Conservation (phyloP, 208 protist genomes). For the Trypanosoma rangeli region DNA sequence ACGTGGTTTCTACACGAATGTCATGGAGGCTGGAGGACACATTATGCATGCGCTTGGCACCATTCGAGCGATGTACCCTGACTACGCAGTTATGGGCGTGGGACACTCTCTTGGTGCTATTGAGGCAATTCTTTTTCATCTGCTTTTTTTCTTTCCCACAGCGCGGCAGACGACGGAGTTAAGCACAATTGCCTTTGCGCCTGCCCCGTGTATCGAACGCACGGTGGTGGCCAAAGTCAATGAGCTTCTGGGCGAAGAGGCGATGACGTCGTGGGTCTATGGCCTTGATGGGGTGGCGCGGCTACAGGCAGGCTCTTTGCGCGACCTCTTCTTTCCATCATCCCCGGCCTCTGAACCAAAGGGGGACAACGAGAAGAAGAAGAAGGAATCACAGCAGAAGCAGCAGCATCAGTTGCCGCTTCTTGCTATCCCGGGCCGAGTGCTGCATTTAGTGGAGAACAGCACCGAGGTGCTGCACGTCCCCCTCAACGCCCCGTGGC, state of each 20-base stretch:
- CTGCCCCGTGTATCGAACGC: conserved; percentile 62
- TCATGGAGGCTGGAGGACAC: conserved; percentile 35
- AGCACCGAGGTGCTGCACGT: conserved; percentile 27
- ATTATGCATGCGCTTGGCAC: conserved; percentile 41
- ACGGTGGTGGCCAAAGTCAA: conserved; percentile 26
- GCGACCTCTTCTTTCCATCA: conserved; percentile 25
- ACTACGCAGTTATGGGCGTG: conserved; percentile 70
- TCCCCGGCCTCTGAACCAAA: background rate
- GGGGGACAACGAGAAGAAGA: conserved; percentile 25
- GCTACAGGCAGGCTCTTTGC: conserved; percentile 59
- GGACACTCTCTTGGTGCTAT: conserved; percentile 84
- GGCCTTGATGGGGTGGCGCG: conserved; percentile 60
- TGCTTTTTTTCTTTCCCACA: conserved; percentile 52
- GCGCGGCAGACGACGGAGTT: conserved; percentile 6
- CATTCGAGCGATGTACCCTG: conserved; percentile 46
- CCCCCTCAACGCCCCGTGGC: conserved; percentile 24
- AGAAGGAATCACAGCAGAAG: conserved; percentile 12
- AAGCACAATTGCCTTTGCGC: conserved; percentile 53
- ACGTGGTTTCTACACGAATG: conserved; percentile 59
- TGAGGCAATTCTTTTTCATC: conserved; percentile 72
- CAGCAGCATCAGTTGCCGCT: conserved; percentile 21
- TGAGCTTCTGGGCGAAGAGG: conserved; percentile 26
- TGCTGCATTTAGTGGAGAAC: conserved; percentile 28
- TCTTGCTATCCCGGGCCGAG: conserved; percentile 28
- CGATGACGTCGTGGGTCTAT: conserved; percentile 51